A percentile compares a stretch with the other conserved stretches of the same genome.
These are phyloP conservation scores for Hypomyces perniciosus DNA, from an alignment of 2,329 filamentous ascomycete genomes.

Conservation along the genomic window DNA sequence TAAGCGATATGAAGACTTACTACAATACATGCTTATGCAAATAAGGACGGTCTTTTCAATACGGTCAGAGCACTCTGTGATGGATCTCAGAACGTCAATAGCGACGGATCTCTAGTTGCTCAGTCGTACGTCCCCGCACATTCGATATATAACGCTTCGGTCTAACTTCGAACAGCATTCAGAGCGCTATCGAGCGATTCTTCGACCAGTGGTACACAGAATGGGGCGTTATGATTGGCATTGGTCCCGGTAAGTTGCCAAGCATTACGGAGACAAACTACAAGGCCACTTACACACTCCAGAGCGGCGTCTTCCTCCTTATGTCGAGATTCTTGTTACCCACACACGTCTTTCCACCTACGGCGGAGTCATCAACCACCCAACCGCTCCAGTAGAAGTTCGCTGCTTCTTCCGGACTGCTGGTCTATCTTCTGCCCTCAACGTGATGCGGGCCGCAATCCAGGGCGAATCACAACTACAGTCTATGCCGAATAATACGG, in stretches of 20 bases:
- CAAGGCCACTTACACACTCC: background rate
- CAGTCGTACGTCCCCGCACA: slow-evolving; percentile 36
- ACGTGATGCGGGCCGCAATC: slow-evolving; percentile 67
- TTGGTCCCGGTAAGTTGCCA: slow-evolving; percentile 38
- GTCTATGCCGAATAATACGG: slow-evolving; percentile 73
- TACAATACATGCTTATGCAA: slow-evolving; percentile 18
- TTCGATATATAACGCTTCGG: background rate
- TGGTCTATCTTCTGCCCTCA: slow-evolving; percentile 65
- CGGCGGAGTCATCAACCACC: slow-evolving; percentile 67
- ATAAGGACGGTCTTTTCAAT: slow-evolving; percentile 47
- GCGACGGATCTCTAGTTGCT: slow-evolving; percentile 48
- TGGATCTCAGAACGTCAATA: slow-evolving; percentile 41
- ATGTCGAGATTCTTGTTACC: slow-evolving; percentile 68
- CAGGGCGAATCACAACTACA: slow-evolving; percentile 64
- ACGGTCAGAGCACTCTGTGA: slow-evolving; percentile 56
- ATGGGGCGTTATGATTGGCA: slow-evolving; percentile 54
- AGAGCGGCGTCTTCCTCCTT: slow-evolving; percentile 58
- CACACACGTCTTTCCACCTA: slow-evolving; percentile 72
- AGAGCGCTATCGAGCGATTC: slow-evolving; percentile 57
- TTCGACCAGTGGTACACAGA: slow-evolving; percentile 60
- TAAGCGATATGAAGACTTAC: slow-evolving; percentile 24
- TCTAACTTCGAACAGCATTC: slow-evolving; percentile 32
- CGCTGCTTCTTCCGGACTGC: slow-evolving; percentile 68
- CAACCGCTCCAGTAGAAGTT: slow-evolving; percentile 62
- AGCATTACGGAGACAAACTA: background rate